phyloP scores from a whole-genome alignment of 2,329 filamentous ascomycete species.

The Emericellopsis atlantica region DNA sequence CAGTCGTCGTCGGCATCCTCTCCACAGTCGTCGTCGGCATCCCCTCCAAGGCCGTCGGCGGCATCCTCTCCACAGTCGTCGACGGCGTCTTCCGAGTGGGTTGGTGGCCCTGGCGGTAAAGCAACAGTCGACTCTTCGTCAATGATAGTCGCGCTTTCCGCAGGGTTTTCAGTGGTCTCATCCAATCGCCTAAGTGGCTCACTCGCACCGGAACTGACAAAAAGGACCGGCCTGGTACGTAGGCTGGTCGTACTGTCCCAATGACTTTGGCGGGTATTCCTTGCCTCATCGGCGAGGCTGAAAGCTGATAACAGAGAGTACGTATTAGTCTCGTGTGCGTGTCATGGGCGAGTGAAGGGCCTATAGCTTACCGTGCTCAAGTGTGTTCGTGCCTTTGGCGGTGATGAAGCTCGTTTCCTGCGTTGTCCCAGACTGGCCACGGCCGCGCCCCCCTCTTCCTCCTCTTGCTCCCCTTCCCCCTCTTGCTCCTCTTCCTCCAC shows the following conservation, averaged over 20 bases:
- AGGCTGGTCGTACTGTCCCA: constrained; percentile 27
- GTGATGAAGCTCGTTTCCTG: neutral
- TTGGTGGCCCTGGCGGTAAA: neutral
- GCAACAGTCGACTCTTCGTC: no score
- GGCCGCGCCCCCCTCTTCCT: constrained; percentile 2
- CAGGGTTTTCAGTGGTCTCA: constrained; percentile 1
- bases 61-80: neutral
- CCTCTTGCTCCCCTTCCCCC: neutral
- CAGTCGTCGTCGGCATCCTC: neutral
- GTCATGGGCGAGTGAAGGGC: neutral
- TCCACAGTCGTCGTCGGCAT: neutral
- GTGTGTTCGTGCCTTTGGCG: neutral
- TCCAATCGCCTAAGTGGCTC: constrained; percentile 33
- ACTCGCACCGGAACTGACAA: constrained; percentile 39
- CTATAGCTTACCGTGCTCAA: no score
- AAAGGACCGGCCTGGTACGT: constrained; percentile 34
- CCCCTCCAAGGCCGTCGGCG: neutral
- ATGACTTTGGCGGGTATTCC: constrained; percentile 30
- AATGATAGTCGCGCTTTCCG: neutral
- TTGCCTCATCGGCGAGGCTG: constrained; percentile 31
- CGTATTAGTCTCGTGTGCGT: neutral
- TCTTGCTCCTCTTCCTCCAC: no score
- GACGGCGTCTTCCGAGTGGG: neutral
- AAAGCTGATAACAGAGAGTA: constrained; percentile 6
- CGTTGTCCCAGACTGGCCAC: neutral